phyloP scores from a whole-genome alignment of 495 filamentous ascomycete genomes.

The Aspergillus wentii region DNA sequence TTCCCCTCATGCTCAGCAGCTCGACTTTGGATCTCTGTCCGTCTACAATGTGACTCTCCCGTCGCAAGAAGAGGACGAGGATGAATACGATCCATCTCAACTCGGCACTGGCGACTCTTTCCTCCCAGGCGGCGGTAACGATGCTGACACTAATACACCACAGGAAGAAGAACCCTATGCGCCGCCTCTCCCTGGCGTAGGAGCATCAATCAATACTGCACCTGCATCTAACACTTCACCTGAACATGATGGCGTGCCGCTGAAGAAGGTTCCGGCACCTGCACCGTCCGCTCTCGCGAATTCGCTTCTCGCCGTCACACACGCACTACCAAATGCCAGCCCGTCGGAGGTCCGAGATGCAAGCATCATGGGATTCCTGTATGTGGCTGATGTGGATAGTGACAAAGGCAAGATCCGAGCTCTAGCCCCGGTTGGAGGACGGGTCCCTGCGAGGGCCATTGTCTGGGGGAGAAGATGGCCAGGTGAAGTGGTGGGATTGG shows the following conservation, averaged over 20 bases:
- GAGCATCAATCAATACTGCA: constrained; percentile 6
- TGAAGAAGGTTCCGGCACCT: constrained; percentile 33
- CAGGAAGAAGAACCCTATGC: constrained; percentile 17
- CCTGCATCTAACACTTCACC: not conserved
- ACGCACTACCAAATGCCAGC: constrained; percentile 59
- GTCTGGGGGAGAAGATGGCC: constrained; percentile 57
- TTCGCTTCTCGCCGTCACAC: constrained; percentile 75
- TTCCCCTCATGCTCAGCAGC: constrained; percentile 76
- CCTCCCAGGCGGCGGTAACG: constrained; percentile 39
- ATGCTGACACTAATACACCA: constrained; percentile 19
- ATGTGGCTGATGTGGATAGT: constrained; percentile 84
- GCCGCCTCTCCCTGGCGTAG: constrained; percentile 18
- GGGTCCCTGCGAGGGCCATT: constrained; percentile 71
- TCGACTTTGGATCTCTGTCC: constrained; percentile 65
- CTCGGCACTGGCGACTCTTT: constrained; percentile 39
- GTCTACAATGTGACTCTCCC: constrained; percentile 59
- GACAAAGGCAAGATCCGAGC: constrained; percentile 77
- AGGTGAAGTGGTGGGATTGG: constrained; percentile 44
- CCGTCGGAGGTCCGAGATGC: constrained; percentile 73
- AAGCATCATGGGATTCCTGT: constrained; percentile 87
- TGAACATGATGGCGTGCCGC: no score
- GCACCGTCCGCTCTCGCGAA: constrained; percentile 38
- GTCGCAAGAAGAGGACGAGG: constrained; percentile 40
- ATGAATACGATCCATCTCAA: constrained; percentile 40
- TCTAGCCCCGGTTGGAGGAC: constrained; percentile 73